These are phyloP conservation scores for Globisporangium nagaii DNA, from an alignment of 352 stramenopile genomes.

Conservation along the genomic window DNA sequence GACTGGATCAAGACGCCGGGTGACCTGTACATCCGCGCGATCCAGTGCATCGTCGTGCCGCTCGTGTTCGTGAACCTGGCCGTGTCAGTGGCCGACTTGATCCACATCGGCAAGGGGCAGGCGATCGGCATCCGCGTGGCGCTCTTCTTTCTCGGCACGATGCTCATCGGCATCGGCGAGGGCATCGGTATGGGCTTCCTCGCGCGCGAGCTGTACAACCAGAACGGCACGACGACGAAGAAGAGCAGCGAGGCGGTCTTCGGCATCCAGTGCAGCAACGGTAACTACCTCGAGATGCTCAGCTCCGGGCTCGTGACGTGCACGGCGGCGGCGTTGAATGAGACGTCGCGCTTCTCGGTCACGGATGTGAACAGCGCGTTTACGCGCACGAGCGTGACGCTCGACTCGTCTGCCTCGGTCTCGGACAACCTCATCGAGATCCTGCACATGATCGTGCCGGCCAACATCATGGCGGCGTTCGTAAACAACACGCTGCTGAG, in stretches of 20 bases:
- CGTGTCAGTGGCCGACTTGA: slow-evolving; percentile 60
- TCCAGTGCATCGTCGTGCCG: slow-evolving; percentile 74
- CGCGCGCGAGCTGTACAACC: slow-evolving; percentile 34
- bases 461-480: slow-evolving; percentile 72
- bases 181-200: slow-evolving; percentile 56
- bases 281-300: slow-evolving; percentile 53
- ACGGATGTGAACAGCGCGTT: slow-evolving; percentile 57
- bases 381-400: slow-evolving; percentile 30
- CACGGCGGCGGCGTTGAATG: slow-evolving; percentile 25
- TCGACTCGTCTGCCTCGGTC: slow-evolving; percentile 34
- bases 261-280: slow-evolving; percentile 69
- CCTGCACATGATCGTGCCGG: slow-evolving; percentile 54
- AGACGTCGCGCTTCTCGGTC: slow-evolving; percentile 44
- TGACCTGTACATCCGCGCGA: slow-evolving; percentile 65
- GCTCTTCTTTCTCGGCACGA: slow-evolving; percentile 38
- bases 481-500: slow-evolving; percentile 57
- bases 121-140: slow-evolving; percentile 38
- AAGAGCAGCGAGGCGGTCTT: slow-evolving; percentile 45
- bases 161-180: slow-evolving; percentile 39
- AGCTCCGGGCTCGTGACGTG: slow-evolving; percentile 53
- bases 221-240: slow-evolving; percentile 17
- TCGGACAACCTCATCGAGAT: slow-evolving; percentile 63
- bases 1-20: slow-evolving; percentile 69
- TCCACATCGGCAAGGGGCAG: slow-evolving; percentile 39
- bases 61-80: slow-evolving; percentile 79